A percentile compares a stretch with the other conserved stretches of the same genome.
phyloP scores from a whole-genome alignment of 108 stramenopile genomes.

The Fragilaria crotonensis region DNA sequence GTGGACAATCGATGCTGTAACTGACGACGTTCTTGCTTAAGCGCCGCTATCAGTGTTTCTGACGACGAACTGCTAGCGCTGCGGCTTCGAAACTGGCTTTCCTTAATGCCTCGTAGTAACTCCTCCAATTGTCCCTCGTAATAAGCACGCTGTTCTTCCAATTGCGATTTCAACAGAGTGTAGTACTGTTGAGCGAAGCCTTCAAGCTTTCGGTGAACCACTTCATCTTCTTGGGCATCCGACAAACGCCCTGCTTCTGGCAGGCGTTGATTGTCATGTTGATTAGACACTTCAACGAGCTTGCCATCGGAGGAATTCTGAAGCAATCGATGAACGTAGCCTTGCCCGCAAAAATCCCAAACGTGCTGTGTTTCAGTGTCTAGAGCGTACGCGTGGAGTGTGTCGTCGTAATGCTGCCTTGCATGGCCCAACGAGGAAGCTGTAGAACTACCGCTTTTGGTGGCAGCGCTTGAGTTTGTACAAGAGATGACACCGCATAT shows the following conservation, averaged over 20 bases:
- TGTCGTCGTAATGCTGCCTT: constrained; percentile 76
- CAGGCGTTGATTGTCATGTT: constrained; percentile 52
- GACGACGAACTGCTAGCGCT: neutral
- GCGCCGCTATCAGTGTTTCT: constrained; percentile 47
- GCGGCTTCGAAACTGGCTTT: neutral
- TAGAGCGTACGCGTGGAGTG: constrained; percentile 93
- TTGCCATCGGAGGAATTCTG: constrained; percentile 90
- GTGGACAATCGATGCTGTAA: constrained; percentile 52
- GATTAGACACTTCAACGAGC: constrained; percentile 85
- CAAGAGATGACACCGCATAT: constrained; percentile 86
- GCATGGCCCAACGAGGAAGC: constrained; percentile 69
- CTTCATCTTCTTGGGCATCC: constrained; percentile 77
- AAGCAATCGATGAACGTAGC: constrained; percentile 89
- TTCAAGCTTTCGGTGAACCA: constrained; percentile 86
- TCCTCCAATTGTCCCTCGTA: constrained; percentile 79
- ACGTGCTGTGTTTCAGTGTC: constrained; percentile 93
- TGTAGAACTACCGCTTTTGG: constrained; percentile 8
- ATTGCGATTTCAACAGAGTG: constrained; percentile 77
- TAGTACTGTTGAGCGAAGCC: constrained; percentile 84
- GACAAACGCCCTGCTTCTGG: constrained; percentile 52
- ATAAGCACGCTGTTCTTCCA: constrained; percentile 85
- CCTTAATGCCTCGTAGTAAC: constrained; percentile 46
- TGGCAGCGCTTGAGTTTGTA: constrained; percentile 42
- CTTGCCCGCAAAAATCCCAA: constrained; percentile 94
- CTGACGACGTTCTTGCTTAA: constrained; percentile 77